Evolutionary conservation across 1,284 basidiomycete genomes (phyloP).

Genomic region (Trametes sp.): DNA sequence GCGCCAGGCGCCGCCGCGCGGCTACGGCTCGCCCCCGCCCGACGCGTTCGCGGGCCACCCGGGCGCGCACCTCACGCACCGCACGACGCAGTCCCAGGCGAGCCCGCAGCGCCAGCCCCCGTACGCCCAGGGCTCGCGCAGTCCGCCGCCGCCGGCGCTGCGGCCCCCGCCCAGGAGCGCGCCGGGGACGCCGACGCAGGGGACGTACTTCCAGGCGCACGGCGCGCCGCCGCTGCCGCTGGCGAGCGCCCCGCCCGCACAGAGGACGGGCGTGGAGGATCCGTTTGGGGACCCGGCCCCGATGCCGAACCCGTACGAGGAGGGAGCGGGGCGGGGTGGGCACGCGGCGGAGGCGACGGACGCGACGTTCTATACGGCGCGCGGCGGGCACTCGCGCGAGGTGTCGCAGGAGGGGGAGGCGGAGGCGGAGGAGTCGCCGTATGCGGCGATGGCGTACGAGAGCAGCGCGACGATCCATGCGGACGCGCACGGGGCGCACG

Average conservation of each 20-base stretch:
- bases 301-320: slow-evolving; percentile 33
- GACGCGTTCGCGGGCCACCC: slow-evolving; percentile 13
- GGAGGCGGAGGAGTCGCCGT: slow-evolving; percentile 17
- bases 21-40: slow-evolving; percentile 30
- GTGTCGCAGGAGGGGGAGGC: neutral
- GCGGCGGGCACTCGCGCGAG: slow-evolving; percentile 20
- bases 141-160: slow-evolving; percentile 8
- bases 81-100: slow-evolving; percentile 12
- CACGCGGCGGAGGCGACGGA: slow-evolving; percentile 30
- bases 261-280: slow-evolving; percentile 8
- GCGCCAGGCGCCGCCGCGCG: slow-evolving; percentile 24
- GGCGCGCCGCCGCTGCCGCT: slow-evolving; percentile 19
- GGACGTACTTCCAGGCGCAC: slow-evolving; percentile 25
- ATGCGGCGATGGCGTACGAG: slow-evolving; percentile 16
- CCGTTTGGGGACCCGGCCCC: slow-evolving; percentile 25
- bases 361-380: slow-evolving; percentile 34
- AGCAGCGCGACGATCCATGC: slow-evolving; percentile 1
- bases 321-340: neutral
- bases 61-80: neutral
- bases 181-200: slow-evolving; percentile 36
- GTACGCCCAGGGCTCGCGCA: too few species aligned
- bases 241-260: slow-evolving; percentile 6
- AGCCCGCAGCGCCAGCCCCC: neutral
- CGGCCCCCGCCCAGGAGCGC: slow-evolving; percentile 19
- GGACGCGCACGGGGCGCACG: neutral